Conservation (phyloP, 139 green algal genomes). For the Haematococcus sp. region DNA sequence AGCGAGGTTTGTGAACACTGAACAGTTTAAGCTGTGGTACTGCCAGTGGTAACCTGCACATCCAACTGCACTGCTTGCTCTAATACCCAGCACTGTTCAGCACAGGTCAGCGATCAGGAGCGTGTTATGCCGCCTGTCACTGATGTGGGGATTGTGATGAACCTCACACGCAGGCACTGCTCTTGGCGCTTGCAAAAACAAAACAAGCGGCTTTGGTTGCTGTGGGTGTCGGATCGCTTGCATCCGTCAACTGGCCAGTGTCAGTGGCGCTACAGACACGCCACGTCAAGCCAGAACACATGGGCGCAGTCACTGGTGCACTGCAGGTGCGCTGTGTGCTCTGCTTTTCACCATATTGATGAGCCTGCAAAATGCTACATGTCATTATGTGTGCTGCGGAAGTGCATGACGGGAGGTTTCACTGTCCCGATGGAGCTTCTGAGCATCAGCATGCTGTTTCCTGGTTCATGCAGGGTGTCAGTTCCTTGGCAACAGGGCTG, state of each 20-base stretch:
- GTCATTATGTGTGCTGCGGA: too few relatives aligned
- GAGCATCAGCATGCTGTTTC: too few relatives aligned
- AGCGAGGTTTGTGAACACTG: not conserved
- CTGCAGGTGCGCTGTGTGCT: constrained; percentile 41
- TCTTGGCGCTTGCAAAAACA: constrained; percentile 31
- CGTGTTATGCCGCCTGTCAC: not conserved
- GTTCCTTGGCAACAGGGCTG: constrained; percentile 60
- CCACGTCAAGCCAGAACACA: constrained; percentile 29
- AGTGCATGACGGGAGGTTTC: too few relatives aligned
- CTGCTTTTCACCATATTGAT: not conserved
- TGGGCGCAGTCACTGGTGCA: constrained; percentile 54
- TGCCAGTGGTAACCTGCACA: too few relatives aligned
- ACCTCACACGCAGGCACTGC: constrained; percentile 29
- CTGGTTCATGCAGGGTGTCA: constrained; percentile 40
- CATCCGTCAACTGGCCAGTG: constrained; percentile 56
- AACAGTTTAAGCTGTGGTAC: not conserved
- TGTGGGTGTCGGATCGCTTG: constrained; percentile 41
- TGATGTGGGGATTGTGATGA: not conserved
- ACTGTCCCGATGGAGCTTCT: too few relatives aligned
- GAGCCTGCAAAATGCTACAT: not conserved
- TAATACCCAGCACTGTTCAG: not conserved
- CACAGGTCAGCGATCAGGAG: not conserved
- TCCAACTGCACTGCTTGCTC: too few relatives aligned
- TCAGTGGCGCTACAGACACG: constrained; percentile 64
- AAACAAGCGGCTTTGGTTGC: constrained; percentile 33